A percentile compares a stretch with the other conserved stretches of the same genome.
phyloP scores from a whole-genome alignment of 306 rosid species.

The Cyclanthera cordifolia region DNA sequence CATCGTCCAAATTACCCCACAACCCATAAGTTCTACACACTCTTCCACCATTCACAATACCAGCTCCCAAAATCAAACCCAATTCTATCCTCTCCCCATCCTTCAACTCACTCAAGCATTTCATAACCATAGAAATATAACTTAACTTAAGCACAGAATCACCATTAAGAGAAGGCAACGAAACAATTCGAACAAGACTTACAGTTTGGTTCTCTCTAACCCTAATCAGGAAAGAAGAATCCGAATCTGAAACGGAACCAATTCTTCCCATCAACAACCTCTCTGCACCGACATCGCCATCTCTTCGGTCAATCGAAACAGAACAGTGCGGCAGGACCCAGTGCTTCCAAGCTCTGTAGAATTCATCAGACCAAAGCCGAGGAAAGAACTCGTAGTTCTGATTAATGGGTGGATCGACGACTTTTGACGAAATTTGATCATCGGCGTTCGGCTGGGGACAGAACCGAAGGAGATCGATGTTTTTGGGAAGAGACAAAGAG shows the following conservation, averaged over 20 bases:
- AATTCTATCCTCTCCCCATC: constrained; percentile 48
- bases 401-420: not conserved
- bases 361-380: constrained; percentile 60
- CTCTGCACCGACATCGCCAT: not conserved
- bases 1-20: constrained; percentile 61
- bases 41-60: constrained; percentile 30
- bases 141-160: constrained; percentile 31
- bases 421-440: constrained; percentile 8
- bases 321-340: constrained; percentile 50
- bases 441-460: constrained; percentile 22
- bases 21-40: constrained; percentile 48
- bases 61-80: constrained; percentile 44
- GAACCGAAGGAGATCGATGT: constrained; percentile 76
- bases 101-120: constrained; percentile 53
- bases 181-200: constrained; percentile 39
- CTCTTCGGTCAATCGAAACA: constrained; percentile 24
- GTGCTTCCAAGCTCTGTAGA: constrained; percentile 47
- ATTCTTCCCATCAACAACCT: constrained; percentile 19
- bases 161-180: constrained; percentile 18
- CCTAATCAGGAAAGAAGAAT: constrained; percentile 22
- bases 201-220: constrained; percentile 26
- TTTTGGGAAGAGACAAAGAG: constrained; percentile 71
- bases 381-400: constrained; percentile 13
- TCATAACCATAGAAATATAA: constrained; percentile 38
- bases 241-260: constrained; percentile 8